These are phyloP conservation scores for Cutaneotrichosporon cavernicola DNA, from an alignment of 1,284 basidiomycete species.

Conservation along the genomic window DNA sequence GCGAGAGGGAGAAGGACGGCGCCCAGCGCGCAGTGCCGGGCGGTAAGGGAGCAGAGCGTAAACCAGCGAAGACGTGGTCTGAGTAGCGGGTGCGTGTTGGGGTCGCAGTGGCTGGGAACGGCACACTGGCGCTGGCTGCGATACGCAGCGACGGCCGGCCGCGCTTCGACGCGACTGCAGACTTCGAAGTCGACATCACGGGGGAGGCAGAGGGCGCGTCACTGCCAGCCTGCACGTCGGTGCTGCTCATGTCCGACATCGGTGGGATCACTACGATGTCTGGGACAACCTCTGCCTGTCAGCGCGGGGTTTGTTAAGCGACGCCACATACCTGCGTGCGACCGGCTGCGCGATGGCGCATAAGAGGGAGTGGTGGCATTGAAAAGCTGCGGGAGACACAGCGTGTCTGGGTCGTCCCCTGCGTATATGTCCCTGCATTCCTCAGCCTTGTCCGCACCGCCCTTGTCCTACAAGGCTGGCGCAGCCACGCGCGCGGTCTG, in stretches of 20 bases:
- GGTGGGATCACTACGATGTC: background rate
- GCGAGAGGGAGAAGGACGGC: background rate
- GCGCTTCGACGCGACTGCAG: background rate
- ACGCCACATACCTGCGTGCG: background rate
- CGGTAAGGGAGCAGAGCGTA: background rate
- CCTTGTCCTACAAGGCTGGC: background rate
- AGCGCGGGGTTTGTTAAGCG: background rate
- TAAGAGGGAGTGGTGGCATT: background rate
- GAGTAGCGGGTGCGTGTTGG: conserved; percentile 1
- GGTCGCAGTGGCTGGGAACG: background rate
- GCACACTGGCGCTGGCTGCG: background rate
- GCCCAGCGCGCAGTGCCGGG: background rate
- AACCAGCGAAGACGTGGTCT: background rate
- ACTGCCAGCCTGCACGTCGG: background rate
- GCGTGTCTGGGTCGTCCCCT: background rate
- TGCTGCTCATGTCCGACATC: conserved; percentile 1
- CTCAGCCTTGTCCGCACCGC: background rate
- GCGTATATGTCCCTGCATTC: background rate
- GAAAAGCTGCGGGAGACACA: background rate
- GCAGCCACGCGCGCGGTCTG: background rate
- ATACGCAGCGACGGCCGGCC: background rate
- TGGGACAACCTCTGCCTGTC: background rate
- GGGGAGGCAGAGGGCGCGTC: too few relatives aligned
- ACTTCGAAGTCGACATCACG: background rate
- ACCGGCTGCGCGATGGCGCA: background rate